Base-by-base conservation (phyloP, 805 yeast species). In the Sugiyamaella valdiviana region DNA sequence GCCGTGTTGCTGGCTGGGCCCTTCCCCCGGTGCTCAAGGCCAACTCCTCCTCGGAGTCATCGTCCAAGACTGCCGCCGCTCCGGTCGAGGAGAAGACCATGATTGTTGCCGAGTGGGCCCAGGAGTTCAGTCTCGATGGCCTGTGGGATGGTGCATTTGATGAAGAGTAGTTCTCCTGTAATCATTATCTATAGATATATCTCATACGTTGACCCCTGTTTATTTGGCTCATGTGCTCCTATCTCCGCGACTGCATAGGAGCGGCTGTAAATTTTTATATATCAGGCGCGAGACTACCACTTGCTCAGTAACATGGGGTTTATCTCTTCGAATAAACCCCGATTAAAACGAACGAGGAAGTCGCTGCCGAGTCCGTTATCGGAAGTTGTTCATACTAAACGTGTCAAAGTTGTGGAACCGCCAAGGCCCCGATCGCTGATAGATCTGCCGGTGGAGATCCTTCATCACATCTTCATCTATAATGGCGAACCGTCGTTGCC, bases 121-220 rank as follows among this genome's bases (percentile, higher is more conserved):
- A 87, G 66, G 99, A 90, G 69, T 90, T 93, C 64, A 96, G 89
- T 67, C 73, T 93, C 57, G 96, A 87, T 64, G 87, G 85, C 3
- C 73, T 90, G 54, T 82, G 90, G 59, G 62, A 56, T 26, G 60
- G 58, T 15, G 44, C 48, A 17, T 42, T 43, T 42, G 54, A 46
- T 9, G 48, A 46, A 42, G 32, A 26, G 32, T 26, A 26, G 14
- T 5, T 7, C 32, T 5, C 14, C 14, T 3, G 32, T n/a, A 26
- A 26, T 26, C 32, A 26, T 26, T 5, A n/a, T n/a, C n/a, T 42
- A 50, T 24, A 15, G 20, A 35, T n/a, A 17, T 42, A 9, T 43
- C 14, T 20, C 32, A n/a, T 38, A 10, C n/a, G n/a, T n/a, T n/a
- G n/a, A n/a, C n/a, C n/a, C 15, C n/a, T 15, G 12, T 26, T n/a